Evolutionary conservation across 2,329 filamentous ascomycete genomes (phyloP).

Genomic region (Leptosphaerulina australis): DNA sequence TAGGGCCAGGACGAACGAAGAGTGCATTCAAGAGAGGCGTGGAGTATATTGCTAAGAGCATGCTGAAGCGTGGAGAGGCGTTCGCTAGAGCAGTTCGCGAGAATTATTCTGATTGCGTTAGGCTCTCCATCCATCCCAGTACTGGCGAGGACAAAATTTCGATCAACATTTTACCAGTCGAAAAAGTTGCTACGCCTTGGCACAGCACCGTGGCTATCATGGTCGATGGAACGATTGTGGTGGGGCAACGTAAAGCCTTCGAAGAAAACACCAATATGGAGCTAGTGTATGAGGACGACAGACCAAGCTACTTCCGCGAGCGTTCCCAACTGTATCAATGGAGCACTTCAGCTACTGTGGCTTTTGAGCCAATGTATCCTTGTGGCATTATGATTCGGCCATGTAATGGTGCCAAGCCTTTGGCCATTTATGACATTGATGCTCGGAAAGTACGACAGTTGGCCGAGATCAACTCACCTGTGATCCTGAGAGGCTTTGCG

Average conservation of each 20-base stretch:
- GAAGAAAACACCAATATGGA: conserved; percentile 20
- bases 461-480: conserved; percentile 58
- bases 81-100: conserved; percentile 27
- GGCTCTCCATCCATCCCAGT: conserved; percentile 40
- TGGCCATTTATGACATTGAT: conserved; percentile 53
- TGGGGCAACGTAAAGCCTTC: conserved; percentile 15
- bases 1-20: conserved; percentile 17
- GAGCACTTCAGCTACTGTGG: conserved; percentile 3
- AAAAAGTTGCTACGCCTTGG: conserved; percentile 28
- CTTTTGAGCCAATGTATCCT: conserved; percentile 30
- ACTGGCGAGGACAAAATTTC: conserved; percentile 35
- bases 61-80: conserved; percentile 36
- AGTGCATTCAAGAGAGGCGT: conserved; percentile 32
- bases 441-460: conserved; percentile 54
- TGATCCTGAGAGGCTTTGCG: conserved; percentile 60
- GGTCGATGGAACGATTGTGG: conserved; percentile 19
- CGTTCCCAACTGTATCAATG: conserved; percentile 22
- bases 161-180: conserved; percentile 23
- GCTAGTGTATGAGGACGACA: conserved; percentile 24
- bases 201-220: conserved; percentile 22
- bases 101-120: conserved; percentile 25
- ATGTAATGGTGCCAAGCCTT: conserved; percentile 7
- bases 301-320: conserved; percentile 31
- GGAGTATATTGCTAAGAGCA: conserved; percentile 33
- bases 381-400: conserved; percentile 30